Evolutionary conservation across 2,329 filamentous ascomycete genomes (phyloP), one percentile per base, ranked within the genome.

Genomic region (Sarocladiaceae sp.): DNA sequence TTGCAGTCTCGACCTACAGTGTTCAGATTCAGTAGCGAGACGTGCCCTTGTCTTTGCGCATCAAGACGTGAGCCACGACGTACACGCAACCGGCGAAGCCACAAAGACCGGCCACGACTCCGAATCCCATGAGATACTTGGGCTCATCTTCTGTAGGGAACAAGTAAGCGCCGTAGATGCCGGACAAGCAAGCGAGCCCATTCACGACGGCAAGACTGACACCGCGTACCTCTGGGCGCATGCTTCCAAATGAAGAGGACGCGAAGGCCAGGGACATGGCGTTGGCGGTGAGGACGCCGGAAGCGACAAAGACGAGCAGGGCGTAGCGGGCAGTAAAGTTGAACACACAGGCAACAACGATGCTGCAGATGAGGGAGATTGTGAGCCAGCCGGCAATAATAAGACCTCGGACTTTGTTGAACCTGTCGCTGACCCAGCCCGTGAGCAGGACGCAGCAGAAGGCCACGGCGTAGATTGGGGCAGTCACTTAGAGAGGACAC

Each of bases 251-350:
- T 0, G 70, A 72, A 0, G 70, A 69, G 3, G 72, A 71, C 0
- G 70, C 71, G 46, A 72, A 78, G 1, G 72, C 67, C 15, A 80
- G 60, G 0, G 68, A 63, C 2, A 72, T 62, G 1, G 68, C 73
- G 51, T 79, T 78, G 2, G 69, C 67, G 0, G 70, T 62, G 74
- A 72, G 78, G 0, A 78, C 60, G 0, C 73, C 75, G 1, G 70
- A 67, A 0, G 73, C 73, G 72, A 78, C 75, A 45, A 79, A 60
- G 2, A 78, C 71, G 1, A 80, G 64, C 1, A 79, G 60, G 0
- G 64, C 72, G 49, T 80, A 80, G 4, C 75, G 65, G 1, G 71
- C 74, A 1, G 62, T 72, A 56, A 69, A 73, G 54, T 72, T 58
- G 55, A 75, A 75, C 3, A 77, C 63, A 6, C 47, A 53, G 45